phyloP scores from a whole-genome alignment of 2,329 filamentous ascomycete genomes.

The Fonsecaea multimorphosa region DNA sequence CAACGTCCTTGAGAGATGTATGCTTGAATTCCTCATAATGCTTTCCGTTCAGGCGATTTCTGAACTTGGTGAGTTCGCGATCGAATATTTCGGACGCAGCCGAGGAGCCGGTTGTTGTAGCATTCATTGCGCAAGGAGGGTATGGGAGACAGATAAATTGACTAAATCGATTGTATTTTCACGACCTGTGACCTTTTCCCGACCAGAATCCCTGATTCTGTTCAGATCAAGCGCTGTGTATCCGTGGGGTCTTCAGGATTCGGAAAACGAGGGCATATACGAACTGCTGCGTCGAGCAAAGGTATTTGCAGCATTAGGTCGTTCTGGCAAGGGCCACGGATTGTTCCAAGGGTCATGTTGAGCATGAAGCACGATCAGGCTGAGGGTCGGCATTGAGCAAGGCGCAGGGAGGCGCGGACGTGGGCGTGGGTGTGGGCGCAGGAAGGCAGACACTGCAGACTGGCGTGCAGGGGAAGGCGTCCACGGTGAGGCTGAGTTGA shows the following conservation, averaged over 20 bases:
- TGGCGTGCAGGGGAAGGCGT: background rate
- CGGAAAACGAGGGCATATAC: background rate
- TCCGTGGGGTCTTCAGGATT: background rate
- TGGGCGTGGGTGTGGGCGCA: background rate
- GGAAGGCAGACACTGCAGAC: background rate
- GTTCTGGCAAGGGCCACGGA: background rate
- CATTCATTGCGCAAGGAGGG: background rate
- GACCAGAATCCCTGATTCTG: background rate
- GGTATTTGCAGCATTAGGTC: background rate
- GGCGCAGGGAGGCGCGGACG: too few species aligned
- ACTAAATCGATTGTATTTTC: background rate
- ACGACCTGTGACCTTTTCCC: background rate
- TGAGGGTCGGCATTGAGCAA: background rate
- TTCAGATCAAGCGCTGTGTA: background rate
- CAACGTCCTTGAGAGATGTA: background rate
- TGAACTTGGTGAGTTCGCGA: background rate
- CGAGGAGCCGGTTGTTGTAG: background rate
- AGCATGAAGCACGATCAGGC: slow-evolving; percentile 6
- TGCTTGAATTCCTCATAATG: background rate
- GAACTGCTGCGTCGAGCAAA: background rate
- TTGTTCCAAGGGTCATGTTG: background rate
- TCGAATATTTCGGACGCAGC: background rate
- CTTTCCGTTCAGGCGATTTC: background rate
- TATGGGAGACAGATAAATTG: background rate
- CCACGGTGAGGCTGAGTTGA: background rate